Base-by-base conservation (phyloP, 2,329 filamentous ascomycete species). In the Echinosphaeria canescens region DNA sequence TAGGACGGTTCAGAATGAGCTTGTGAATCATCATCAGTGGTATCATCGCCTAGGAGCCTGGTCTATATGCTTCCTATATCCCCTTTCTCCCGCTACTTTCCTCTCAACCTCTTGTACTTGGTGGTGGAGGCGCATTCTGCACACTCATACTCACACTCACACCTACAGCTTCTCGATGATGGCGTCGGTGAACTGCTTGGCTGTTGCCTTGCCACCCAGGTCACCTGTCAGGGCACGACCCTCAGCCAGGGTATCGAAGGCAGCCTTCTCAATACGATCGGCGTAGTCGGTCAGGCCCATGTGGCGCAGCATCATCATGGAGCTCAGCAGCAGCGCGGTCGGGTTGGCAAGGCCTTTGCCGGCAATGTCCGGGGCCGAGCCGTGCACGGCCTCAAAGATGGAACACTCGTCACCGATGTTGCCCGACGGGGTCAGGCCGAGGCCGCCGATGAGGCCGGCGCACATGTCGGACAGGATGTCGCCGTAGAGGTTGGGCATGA, bases 401-500 rank as follows among this genome's bases (percentile, higher is more conserved):
- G 81, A 92, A 75, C 82, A 95, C 63, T 92, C 79, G 56, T 93
- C 82, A 54, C 82, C 88, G 47, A 93, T 95, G 70, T 98, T 98
- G 47, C 85, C 88, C 22, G 85, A 95, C 37, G 88, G 88, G 22
- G 88, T 93, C 27, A 98, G 72, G 51, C 88, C 88, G 36, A 98
- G 76, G 55, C 88, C 88, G 50, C 88, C 88, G 44, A 98, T 95
- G 41, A 98, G 67, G 59, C 88, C 88, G 44, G 88, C 88, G 62
- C 88, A 95, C 81, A 95, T 92, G 54, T 98, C 88, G 46, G 85
- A 95, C 38, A 98, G 70, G 65, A 98, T 98, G 59, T 95, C 88
- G 54, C 88, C 88, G 64, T 95, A 98, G 44, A 95, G 66, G 67
- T 98, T 98, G 53, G 88, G 88, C 71, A 76, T 76, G 54, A 98